These are phyloP conservation scores for Neurospora sp. DNA, from an alignment of 495 filamentous ascomycete genomes.

Conservation along the genomic window DNA sequence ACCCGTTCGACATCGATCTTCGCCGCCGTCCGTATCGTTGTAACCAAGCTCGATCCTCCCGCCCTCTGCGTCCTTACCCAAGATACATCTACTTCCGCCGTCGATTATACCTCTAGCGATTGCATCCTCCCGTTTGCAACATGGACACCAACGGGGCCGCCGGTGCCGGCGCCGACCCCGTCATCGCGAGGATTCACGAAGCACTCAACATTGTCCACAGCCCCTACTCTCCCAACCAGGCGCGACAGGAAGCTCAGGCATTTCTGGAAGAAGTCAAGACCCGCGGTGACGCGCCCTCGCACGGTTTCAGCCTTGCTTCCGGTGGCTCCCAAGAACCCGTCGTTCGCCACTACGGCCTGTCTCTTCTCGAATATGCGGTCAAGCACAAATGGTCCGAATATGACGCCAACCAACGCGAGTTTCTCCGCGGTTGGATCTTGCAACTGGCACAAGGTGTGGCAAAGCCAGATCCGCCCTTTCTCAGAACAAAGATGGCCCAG, in stretches of 20 bases:
- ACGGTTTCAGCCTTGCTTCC: constrained; percentile 76
- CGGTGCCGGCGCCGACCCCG: constrained; percentile 14
- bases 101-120: background rate
- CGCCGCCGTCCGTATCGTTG: background rate
- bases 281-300: constrained; percentile 62
- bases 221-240: constrained; percentile 68
- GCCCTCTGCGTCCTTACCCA: background rate
- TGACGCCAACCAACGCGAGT: constrained; percentile 47
- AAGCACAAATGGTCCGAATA: constrained; percentile 72
- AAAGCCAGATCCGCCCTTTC: constrained; percentile 65
- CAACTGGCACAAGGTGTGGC: constrained; percentile 64
- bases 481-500: constrained; percentile 91
- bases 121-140: background rate
- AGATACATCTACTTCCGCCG: background rate
- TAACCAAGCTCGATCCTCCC: background rate
- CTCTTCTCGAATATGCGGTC: constrained; percentile 78
- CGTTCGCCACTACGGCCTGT: constrained; percentile 87
- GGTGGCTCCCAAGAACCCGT: constrained; percentile 61
- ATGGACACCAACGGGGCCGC: constrained; percentile 20
- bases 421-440: constrained; percentile 64
- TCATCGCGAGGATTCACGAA: constrained; percentile 54
- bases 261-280: constrained; percentile 80
- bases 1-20: background rate
- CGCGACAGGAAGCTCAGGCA: constrained; percentile 69
- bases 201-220: constrained; percentile 81